Evolutionary conservation across 345 rosid genomes (phyloP).

Genomic region (Ailanthus altissimus): DNA sequence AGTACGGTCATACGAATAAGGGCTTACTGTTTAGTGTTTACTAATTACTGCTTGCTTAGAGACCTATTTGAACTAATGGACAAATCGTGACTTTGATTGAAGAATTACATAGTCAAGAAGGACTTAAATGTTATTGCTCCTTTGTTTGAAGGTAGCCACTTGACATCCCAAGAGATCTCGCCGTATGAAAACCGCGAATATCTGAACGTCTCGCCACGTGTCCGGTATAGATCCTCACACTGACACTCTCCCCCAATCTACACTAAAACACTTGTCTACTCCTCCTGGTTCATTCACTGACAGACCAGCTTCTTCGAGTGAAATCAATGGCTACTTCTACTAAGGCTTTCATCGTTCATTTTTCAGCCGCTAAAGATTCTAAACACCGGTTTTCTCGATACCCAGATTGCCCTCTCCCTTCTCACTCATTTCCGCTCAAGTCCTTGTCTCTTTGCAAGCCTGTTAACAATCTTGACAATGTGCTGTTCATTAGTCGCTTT

Average conservation of each 20-base stretch:
- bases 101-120: too few relatives aligned
- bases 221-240: neutral
- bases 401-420: conserved; percentile 22
- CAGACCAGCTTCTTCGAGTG: neutral
- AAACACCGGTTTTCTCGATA: conserved; percentile 2
- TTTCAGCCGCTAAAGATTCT: conserved; percentile 18
- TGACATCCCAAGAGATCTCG: neutral
- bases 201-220: conserved; percentile 9
- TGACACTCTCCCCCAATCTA: neutral
- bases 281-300: neutral
- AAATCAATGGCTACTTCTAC: conserved; percentile 44
- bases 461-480: conserved; percentile 2
- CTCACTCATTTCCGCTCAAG: conserved; percentile 16
- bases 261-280: neutral
- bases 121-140: too few relatives aligned
- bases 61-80: too few relatives aligned
- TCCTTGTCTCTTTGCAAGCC: conserved; percentile 20
- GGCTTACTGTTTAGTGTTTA: too few relatives aligned
- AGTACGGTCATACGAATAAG: too few relatives aligned
- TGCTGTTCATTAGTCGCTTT: conserved; percentile 21
- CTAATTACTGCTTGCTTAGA: too few relatives aligned
- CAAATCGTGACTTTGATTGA: too few relatives aligned
- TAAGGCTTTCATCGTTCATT: conserved; percentile 21
- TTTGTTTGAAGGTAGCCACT: too few relatives aligned
- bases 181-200: neutral